Evolutionary conservation across 1,284 basidiomycete species (phyloP), one percentile per base, ranked within the genome.

Genomic region (Fomitiporia mediterranea): DNA sequence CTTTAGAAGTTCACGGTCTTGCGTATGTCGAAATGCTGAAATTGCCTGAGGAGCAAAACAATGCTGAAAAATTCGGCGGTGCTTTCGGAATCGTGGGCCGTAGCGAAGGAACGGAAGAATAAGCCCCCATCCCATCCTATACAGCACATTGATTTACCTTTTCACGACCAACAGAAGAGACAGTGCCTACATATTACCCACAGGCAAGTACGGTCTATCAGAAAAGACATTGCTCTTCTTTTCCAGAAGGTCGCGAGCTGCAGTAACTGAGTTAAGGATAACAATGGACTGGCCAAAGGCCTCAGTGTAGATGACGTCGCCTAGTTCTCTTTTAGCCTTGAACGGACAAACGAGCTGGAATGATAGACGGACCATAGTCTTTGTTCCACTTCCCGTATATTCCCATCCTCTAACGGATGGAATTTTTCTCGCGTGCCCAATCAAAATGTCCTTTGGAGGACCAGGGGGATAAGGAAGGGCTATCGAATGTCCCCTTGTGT

Each of bases 171-270:
- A n/a, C n/a, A n/a, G n/a, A n/a, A n/a, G n/a, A n/a, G n/a, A n/a
- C n/a, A n/a, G n/a, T n/a, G 55, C 66, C 53, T 49, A 68, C 67
- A 70, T 55, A 2, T 67, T 65, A 6, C 68, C 55, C 25, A 69
- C 60, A 15, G 63, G 48, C 32, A 67, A 60, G 2, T 49, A 56
- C 2, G 70, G 70, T 43, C 75, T 62, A 58, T 68, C 69, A 5
- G 73, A 75, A 57, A 74, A 74, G 50, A 68, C 69, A 0, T 66
- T 55, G 15, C 72, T 69, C 13, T 71, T 63, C 60, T 72, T 74
- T 25, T 73, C 73, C 57, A 77, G 56, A 13, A 77, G 62, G 5
- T 76, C 74, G 6, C 62, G 60, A 4, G 72, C 69, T 0, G 67
- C 66, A 42, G 69, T 59, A 1, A 61, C 47, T 1, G 71, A 68